Conservation (phyloP, 495 filamentous ascomycete species). For the Chaetomidium leptoderma region DNA sequence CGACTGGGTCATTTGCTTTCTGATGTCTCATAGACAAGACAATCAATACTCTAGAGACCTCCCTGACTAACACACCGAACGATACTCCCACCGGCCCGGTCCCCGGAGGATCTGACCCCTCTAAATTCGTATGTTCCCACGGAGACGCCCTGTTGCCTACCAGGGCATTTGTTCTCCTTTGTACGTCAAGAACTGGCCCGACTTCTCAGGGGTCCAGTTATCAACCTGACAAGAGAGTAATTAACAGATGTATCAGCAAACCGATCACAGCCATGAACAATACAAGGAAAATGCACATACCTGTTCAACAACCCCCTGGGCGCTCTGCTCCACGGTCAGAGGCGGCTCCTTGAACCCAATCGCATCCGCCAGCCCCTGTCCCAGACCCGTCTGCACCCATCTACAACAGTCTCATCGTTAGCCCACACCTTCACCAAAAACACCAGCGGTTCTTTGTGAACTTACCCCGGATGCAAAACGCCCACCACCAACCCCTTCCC, state of each 20-base stretch:
- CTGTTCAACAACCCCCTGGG: slow-evolving; percentile 28
- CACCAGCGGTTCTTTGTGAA: background rate
- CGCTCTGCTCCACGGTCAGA: slow-evolving; percentile 30
- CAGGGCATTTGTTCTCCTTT: slow-evolving; percentile 23
- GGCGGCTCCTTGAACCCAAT: slow-evolving; percentile 33
- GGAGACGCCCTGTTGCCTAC: slow-evolving; percentile 17
- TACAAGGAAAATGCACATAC: slow-evolving; percentile 18
- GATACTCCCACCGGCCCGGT: too few relatives aligned
- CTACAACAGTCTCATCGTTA: slow-evolving; percentile 16
- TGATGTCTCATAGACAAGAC: too few relatives aligned
- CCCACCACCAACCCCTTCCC: slow-evolving; percentile 24
- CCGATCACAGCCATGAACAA: background rate
- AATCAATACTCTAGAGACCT: too few relatives aligned
- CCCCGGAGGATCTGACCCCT: too few relatives aligned
- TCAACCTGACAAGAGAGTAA: slow-evolving; percentile 21
- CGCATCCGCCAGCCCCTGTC: slow-evolving; percentile 36
- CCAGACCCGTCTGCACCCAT: slow-evolving; percentile 41
- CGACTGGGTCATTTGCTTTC: too few relatives aligned
- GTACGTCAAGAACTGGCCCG: slow-evolving; percentile 25
- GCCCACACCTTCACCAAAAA: background rate
- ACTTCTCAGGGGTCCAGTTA: slow-evolving; percentile 23
- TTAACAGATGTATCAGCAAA: background rate
- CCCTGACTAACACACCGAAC: too few relatives aligned
- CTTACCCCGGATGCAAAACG: slow-evolving; percentile 33
- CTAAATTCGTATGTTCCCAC: too few relatives aligned